Percentiles rank a stretch among this genome's conserved stretches.
phyloP scores from a whole-genome alignment of 768 basidiomycete genomes.

The Boletus subparvulus region DNA sequence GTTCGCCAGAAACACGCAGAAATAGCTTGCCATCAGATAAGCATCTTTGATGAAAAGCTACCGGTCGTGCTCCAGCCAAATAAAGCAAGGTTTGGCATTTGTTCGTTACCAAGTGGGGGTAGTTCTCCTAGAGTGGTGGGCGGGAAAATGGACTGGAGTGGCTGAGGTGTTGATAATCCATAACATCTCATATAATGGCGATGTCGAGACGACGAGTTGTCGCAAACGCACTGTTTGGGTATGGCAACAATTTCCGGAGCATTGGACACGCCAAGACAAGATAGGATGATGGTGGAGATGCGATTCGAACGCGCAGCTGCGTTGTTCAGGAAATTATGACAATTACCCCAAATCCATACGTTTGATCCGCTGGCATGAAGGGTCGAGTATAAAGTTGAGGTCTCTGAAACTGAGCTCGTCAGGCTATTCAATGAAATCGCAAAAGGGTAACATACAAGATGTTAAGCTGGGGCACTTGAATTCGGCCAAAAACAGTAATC shows the following conservation, averaged over 20 bases:
- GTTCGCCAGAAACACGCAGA: conserved; percentile 20
- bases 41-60: conserved; percentile 19
- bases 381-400: conserved; percentile 8
- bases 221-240: conserved; percentile 18
- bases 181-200: conserved; percentile 3
- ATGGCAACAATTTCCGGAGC: conserved; percentile 24
- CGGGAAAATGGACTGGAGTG: not conserved
- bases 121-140: conserved; percentile 15
- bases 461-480: not conserved
- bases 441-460: not conserved
- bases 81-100: conserved; percentile 7
- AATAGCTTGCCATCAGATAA: conserved; percentile 25
- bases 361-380: conserved; percentile 7
- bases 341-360: conserved; percentile 2
- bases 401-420: conserved; percentile 8
- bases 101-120: conserved; percentile 18
- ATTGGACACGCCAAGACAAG: conserved; percentile 1
- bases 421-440: not conserved
- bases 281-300: conserved; percentile 2
- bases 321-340: conserved; percentile 4
- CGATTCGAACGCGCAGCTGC: conserved; percentile 4
- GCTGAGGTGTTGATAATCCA: conserved; percentile 4
- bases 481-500: conserved; percentile 11
- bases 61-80: conserved; percentile 20
- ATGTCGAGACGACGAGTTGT: not conserved